Evolutionary conservation across 352 stramenopile species (phyloP).

Genomic region (Detonula confervacea): DNA sequence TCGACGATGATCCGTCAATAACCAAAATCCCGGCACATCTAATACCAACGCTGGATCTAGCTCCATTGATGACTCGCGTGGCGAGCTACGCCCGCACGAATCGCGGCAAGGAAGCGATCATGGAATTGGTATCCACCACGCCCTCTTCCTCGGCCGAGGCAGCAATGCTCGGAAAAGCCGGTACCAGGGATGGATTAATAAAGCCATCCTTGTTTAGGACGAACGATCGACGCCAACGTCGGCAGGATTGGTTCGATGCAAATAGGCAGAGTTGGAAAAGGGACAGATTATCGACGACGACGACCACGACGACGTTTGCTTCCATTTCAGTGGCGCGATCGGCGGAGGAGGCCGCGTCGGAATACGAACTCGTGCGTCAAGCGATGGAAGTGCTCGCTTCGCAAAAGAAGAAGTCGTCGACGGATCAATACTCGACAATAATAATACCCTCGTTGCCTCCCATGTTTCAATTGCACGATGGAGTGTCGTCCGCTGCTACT

Average conservation of each 20-base stretch:
- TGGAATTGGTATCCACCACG: constrained; percentile 18
- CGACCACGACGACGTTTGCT: background rate
- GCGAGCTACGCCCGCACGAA: constrained; percentile 45
- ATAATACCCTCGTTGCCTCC: constrained; percentile 55
- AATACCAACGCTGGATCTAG: constrained; percentile 41
- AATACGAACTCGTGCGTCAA: constrained; percentile 68
- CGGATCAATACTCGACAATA: background rate
- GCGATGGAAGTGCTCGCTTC: constrained; percentile 48
- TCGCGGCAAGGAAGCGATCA: constrained; percentile 41
- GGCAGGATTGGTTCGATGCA: constrained; percentile 17
- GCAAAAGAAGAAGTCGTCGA: no score
- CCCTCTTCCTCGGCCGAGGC: background rate
- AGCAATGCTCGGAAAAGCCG: background rate
- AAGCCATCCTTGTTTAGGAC: constrained; percentile 32
- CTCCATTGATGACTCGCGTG: constrained; percentile 34
- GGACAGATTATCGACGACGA: background rate
- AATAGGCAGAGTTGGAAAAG: background rate
- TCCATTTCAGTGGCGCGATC: constrained; percentile 61
- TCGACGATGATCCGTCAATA: no score
- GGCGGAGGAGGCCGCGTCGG: constrained; percentile 44
- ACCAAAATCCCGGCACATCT: constrained; percentile 24
- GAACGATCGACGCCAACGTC: constrained; percentile 8
- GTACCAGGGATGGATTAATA: background rate
- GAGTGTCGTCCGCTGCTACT: constrained; percentile 6
- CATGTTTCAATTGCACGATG: constrained; percentile 63